Base-by-base conservation (phyloP, 2,329 filamentous ascomycete genomes). In the Botryosphaeria dothidea region DNA sequence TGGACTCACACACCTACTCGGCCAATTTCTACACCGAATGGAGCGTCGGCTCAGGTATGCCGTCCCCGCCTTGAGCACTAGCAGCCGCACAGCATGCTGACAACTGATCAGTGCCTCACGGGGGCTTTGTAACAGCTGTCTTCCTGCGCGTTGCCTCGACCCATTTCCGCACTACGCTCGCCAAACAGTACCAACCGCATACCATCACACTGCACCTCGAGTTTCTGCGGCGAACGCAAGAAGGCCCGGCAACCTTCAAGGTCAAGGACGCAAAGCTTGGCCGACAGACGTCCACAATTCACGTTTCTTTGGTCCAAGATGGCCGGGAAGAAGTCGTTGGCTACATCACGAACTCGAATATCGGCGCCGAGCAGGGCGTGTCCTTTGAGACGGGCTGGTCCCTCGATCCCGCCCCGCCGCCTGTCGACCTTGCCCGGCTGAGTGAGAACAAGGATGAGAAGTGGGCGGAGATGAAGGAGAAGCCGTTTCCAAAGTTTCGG, bases 191-290 rank as follows among this genome's bases (percentile, higher is more conserved):
- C 66, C 85, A 87, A 73, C 86, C 88, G 1, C 83, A 89, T 65
- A 87, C 87, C 4, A 85, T 90, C 63, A 83, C 86, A 11, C 79
- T 90, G 21, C 88, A 91, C 71, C 80, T 89, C 41, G 83, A 88
- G 65, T 91, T 90, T 76, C 80, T 91, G 5, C 84, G 88, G 4
- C 84, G 88, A 66, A 90, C 88, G 0, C 80, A 86, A 66, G 78
- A 77, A 21, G 88, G 88, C 0, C 82, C 82, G 0, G 87, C 84
- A 2, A 78, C 75, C 2, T 84, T 90, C 72, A 83, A 77, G 21
- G 84, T 91, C 27, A 79, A 84, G 67, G 86, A 91, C 73, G 81
- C 85, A 54, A 91, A 91, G 73, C 79, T 91, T 45, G 88, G 88
- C 17, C 79, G 84, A 2, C 86, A 88, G 68, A 86, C 87, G 2